Evolutionary conservation across 495 filamentous ascomycete genomes (phyloP), one percentile per base, ranked within the genome.

Genomic region (Coniosporium apollinis): DNA sequence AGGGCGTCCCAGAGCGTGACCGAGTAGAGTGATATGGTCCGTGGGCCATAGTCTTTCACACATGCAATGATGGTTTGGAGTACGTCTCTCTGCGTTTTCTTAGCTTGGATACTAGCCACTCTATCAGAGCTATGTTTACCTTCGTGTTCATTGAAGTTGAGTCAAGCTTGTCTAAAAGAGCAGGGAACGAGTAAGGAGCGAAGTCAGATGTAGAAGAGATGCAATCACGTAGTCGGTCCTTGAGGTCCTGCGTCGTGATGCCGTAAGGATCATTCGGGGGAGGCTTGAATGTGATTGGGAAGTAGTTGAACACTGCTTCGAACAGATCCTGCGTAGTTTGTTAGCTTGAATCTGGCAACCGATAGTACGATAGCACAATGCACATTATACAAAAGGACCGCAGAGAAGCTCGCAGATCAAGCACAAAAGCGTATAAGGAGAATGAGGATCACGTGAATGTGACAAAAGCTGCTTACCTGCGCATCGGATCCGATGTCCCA

Each of bases 231-330:
- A 83, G 54, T 15, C 78, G 65, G 26, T 62, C 60, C 41, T 83
- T 83, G 30, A 83, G 51, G 41, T 83, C 70, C 50, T 82, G 75
- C 3, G 78, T 66, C 19, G 77, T 79, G 38, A 83, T 80, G 4
- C 73, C 70, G 29, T 79, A 82, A 3, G 78, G 76, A 46, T 82
- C 78, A 38, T 79, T 74, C 6, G 77, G 77, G 0, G 78, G 78
- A 15, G 78, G 78, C 43, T 69, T 64, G 52, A 82, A 83, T 0
- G 78, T 80, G 36, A 83, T 82, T 0, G 78, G 78, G 48, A 82
- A 83, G 52, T 83, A 83, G 42, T 79, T 79, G 48, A 79, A 83
- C 11, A 78, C 74, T 3, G 76, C 60, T 42, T 83, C 78, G 48
- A 82, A 83, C 13, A 82, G 56, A 8, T 49, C 38, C 43, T 22